Evolutionary conservation across 805 yeast species (phyloP).

Genomic region (Saccharomycopsis malanga): DNA sequence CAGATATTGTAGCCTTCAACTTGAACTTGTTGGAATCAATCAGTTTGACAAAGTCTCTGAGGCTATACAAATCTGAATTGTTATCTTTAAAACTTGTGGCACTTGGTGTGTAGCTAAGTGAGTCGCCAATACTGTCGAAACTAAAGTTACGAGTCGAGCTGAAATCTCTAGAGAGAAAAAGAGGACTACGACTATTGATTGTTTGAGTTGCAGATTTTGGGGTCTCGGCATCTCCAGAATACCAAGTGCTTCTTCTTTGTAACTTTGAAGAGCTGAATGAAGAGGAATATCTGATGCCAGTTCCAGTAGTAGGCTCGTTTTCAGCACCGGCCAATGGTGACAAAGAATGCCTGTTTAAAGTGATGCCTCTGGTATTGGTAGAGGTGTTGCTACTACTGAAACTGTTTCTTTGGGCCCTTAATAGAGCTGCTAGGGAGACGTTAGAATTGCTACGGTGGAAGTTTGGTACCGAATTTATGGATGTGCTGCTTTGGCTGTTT

Average conservation of each 20-base stretch:
- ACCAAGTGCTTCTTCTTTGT: not conserved
- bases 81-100: not conserved
- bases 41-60: not conserved
- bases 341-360: no score
- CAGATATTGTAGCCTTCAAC: not conserved
- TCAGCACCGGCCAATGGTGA: not conserved
- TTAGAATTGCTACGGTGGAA: slow-evolving; percentile 14
- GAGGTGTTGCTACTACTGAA: slow-evolving; percentile 4
- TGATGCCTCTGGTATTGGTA: no score
- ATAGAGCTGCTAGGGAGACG: slow-evolving; percentile 15
- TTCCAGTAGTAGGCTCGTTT: not conserved
- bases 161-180: no score
- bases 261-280: not conserved
- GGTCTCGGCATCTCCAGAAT: no score
- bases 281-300: not conserved
- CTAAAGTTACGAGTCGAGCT: no score
- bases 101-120: not conserved
- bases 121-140: not conserved
- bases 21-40: not conserved
- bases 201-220: no score
- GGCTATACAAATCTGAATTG: not conserved
- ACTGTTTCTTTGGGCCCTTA: slow-evolving; percentile 14
- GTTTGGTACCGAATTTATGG: not conserved
- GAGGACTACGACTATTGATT: no score
- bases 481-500: not conserved